phyloP scores from a whole-genome alignment of 2,329 filamentous ascomycete species.

The Aureobasidium uvarum region DNA sequence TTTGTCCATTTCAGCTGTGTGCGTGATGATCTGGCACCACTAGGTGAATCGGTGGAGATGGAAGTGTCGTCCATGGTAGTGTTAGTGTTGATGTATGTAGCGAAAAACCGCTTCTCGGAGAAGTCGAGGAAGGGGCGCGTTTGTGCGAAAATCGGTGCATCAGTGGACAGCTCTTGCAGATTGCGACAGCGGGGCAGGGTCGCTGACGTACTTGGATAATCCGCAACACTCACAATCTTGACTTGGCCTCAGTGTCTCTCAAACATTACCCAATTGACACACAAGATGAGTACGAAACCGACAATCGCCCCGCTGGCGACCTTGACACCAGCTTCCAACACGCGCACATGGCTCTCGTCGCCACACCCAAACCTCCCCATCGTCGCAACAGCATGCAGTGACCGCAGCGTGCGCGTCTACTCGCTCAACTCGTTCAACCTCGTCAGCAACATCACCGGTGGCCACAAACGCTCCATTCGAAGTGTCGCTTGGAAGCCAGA shows the following conservation, averaged over 20 bases:
- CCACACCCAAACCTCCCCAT: slow-evolving; percentile 86
- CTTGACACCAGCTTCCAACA: slow-evolving; percentile 52
- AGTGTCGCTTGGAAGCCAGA: slow-evolving; percentile 83
- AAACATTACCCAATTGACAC: not conserved
- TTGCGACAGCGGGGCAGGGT: slow-evolving; percentile 10
- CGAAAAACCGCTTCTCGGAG: slow-evolving; percentile 11
- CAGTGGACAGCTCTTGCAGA: not conserved
- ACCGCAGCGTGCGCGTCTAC: slow-evolving; percentile 86
- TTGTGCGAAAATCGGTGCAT: not conserved
- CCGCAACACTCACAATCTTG: not conserved
- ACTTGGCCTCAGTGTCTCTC: not conserved
- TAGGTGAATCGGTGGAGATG: not conserved
- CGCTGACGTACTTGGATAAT: slow-evolving; percentile 14
- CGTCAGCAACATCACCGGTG: slow-evolving; percentile 76
- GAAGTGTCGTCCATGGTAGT: not conserved
- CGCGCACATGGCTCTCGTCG: slow-evolving; percentile 78
- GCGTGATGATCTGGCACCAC: not conserved
- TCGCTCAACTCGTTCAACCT: slow-evolving; percentile 77
- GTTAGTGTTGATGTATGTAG: not conserved
- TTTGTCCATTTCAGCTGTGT: slow-evolving; percentile 20
- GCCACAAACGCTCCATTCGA: slow-evolving; percentile 88
- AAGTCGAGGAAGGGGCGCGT: not conserved
- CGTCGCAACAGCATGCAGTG: slow-evolving; percentile 81
- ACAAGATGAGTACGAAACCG: slow-evolving; percentile 16
- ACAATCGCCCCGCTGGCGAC: slow-evolving; percentile 50